A percentile compares a stretch with the other conserved stretches of the same genome.
phyloP scores from a whole-genome alignment of 306 rosid species.

The Senna siamea region DNA sequence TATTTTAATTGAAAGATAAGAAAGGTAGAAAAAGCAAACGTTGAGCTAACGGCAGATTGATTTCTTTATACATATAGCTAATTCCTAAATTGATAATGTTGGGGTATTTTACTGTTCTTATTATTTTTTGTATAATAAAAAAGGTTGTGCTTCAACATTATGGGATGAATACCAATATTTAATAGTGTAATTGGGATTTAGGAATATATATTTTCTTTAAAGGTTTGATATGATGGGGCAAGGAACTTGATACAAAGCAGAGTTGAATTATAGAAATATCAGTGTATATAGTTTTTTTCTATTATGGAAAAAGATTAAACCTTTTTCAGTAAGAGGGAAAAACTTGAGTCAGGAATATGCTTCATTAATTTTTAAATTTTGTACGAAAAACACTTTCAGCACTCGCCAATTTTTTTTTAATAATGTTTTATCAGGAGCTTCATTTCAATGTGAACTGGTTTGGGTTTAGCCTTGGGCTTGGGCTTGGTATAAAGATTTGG shows the following conservation, averaged over 20 bases:
- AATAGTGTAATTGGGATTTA: slow-evolving; percentile 15
- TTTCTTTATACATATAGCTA: too few relatives aligned
- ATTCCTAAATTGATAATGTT: too few relatives aligned
- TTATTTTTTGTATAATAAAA: too few relatives aligned
- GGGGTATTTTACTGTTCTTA: too few relatives aligned
- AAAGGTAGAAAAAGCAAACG: too few relatives aligned
- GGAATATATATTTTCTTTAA: slow-evolving; percentile 12
- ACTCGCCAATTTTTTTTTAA: neutral
- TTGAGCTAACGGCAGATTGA: too few relatives aligned
- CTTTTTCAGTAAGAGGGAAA: slow-evolving; percentile 19
- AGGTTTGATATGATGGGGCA: slow-evolving; percentile 12
- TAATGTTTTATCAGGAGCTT: neutral
- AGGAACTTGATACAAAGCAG: neutral
- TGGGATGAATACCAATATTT: slow-evolving; percentile 34
- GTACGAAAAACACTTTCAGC: neutral
- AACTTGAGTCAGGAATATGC: neutral
- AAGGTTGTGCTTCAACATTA: slow-evolving; percentile 51
- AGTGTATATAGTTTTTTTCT: neutral
- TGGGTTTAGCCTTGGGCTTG: too few relatives aligned
- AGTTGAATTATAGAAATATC: neutral
- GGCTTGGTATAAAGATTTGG: neutral
- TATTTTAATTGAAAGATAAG: too few relatives aligned
- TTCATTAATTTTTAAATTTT: neutral
- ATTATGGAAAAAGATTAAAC: neutral
- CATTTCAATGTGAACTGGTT: neutral